Evolutionary conservation across 257 asterid genomes (phyloP), one percentile per base, ranked within the genome.

Genomic region (Scutellaria baicalensis): DNA sequence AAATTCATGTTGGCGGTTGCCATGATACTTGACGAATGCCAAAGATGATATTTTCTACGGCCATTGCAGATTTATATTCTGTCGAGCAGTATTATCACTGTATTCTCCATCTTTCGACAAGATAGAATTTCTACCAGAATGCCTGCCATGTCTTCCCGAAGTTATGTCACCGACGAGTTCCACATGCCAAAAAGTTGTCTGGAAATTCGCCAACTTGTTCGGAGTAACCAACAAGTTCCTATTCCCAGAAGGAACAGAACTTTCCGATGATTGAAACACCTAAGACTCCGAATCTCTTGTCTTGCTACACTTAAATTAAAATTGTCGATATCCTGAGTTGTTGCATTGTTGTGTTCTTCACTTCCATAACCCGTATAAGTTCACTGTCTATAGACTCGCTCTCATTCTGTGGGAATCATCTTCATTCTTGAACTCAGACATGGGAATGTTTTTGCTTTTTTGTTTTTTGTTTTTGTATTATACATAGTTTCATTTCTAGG

Each of bases 71-170:
- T 92, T 92, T 80, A 74, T 92, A 61, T 89, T 92, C 73, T 88
- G 91, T 55, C 88, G 95, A 71, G 86, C 96, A 18, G 95, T 83
- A 67, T 70, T 92, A 60, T 77, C 85, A 16, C 69, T 81, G 6
- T 79, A 81, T 59, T 70, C 87, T 33, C 80, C 89, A 47, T 86
- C 85, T 59, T 80, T 57, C 75, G 65, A 80, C 80, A 88, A 86
- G 93, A 69, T 64, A 16, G 97, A 88, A 33, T 86, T 64, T 69
- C 63, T 72, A 59, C 98, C 98, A 0, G 95, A 85, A 74, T 90
- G 97, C 83, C 58, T 80, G 81, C 98, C 97, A 60, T 54, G 76
- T 74, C 95, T 93, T 5, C 98, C 96, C 1, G 95, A 87, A 42
- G 67, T 68, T 43, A 70, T 84, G 71, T 82, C 84, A 66, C 95